phyloP scores from a whole-genome alignment of 768 basidiomycete genomes.

The Ramaria rubella region DNA sequence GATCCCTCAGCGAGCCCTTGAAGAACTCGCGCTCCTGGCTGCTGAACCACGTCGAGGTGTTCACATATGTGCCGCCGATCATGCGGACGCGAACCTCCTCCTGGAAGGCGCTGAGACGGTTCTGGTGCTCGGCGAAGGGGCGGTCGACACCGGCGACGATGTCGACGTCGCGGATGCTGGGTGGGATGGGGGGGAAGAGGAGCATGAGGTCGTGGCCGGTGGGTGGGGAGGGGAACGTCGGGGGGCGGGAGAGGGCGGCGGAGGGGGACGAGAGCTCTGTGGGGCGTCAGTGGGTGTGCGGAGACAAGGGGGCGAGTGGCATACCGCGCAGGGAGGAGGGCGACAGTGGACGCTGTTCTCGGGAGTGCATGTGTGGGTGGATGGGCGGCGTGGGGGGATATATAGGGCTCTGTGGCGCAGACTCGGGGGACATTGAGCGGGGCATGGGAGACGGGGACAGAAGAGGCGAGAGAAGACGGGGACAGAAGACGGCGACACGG shows the following conservation, averaged over 20 bases:
- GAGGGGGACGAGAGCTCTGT: not conserved
- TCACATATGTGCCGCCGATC: conserved; percentile 18
- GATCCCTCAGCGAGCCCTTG: no score
- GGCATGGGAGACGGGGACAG: not conserved
- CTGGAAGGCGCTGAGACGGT: conserved; percentile 32
- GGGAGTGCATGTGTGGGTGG: not conserved
- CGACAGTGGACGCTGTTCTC: not conserved
- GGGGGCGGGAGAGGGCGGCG: not conserved
- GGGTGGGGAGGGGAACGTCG: conserved; percentile 51
- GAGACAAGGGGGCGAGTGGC: not conserved
- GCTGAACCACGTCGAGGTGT: conserved; percentile 64
- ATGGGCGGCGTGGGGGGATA: not conserved
- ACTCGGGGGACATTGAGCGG: not conserved
- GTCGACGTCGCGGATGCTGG: conserved; percentile 19
- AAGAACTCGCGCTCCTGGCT: conserved; percentile 77
- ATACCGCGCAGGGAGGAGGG: not conserved
- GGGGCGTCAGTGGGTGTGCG: not conserved
- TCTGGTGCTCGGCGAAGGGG: not conserved
- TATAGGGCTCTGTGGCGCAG: not conserved
- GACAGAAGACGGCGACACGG: not conserved
- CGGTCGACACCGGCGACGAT: not conserved
- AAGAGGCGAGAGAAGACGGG: not conserved
- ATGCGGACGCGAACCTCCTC: conserved; percentile 44
- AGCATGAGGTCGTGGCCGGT: conserved; percentile 83
- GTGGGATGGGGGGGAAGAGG: conserved; percentile 69